Conservation (phyloP, 768 basidiomycete genomes). For the Filobasidium wieringae region DNA sequence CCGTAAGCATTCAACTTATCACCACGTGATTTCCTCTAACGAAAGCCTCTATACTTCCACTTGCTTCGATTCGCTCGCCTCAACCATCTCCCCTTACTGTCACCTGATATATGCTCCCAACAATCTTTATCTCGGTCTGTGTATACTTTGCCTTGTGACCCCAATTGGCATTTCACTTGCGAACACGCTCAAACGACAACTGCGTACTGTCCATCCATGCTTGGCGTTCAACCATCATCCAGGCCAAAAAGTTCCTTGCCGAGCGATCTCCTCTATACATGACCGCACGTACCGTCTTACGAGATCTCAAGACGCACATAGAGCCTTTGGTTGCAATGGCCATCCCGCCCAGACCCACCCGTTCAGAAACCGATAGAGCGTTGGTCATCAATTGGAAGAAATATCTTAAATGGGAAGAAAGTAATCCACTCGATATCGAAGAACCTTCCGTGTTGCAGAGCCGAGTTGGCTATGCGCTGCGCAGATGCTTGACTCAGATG, state of each 20-base stretch:
- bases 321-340: conserved; percentile 55
- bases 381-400: conserved; percentile 78
- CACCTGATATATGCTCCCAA: too few relatives aligned
- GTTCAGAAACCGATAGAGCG: conserved; percentile 58
- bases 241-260: conserved; percentile 91
- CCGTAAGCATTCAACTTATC: too few relatives aligned
- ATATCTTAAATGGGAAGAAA: conserved; percentile 91
- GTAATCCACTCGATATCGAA: conserved; percentile 84
- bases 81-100: too few relatives aligned
- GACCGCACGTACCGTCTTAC: conserved; percentile 81
- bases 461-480: conserved; percentile 69
- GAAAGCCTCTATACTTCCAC: too few relatives aligned
- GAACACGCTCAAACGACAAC: neutral
- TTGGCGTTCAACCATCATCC: too few relatives aligned
- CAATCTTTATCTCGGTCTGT: too few relatives aligned
- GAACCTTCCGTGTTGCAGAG: conserved; percentile 56
- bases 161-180: neutral
- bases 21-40: too few relatives aligned
- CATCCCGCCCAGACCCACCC: conserved; percentile 60
- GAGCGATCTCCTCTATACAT: conserved; percentile 88
- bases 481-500: conserved; percentile 82
- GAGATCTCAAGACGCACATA: conserved; percentile 59
- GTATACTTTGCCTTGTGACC: neutral
- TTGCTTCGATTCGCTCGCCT: too few relatives aligned
- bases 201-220: too few relatives aligned